Base-by-base conservation (phyloP, 2,329 filamentous ascomycete species). In the Sclerotinia spermophila region DNA sequence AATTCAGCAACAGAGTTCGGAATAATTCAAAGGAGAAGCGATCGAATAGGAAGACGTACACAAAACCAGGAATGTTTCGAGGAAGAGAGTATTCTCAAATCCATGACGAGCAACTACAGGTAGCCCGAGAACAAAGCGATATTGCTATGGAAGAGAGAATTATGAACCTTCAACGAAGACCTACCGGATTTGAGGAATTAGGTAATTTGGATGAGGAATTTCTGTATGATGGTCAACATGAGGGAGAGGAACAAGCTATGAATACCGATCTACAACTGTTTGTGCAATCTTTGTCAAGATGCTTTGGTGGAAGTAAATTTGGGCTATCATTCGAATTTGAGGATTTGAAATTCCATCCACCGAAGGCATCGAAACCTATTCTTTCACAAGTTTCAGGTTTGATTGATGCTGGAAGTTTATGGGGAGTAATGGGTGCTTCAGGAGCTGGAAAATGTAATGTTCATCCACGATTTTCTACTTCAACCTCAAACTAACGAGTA, bases 401-500 rank as follows among this genome's bases (percentile, higher is more conserved):
- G 6, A 87, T 88, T 74, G 80, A 85, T 30, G 81, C 82, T 17
- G 86, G 86, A 0, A 83, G 83, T 7, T 81, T 88, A n/a, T 85
- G 84, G 48, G 86, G 85, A 15, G 82, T 88, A n/a, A 87, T 88
- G 85, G 86, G 86, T 10, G 85, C 85, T 8, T 86, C 84, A 2
- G 86, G 86, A n/a, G 86, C 86, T 1, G 86, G 86, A 42, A 88
- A 88, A 77, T 85, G 77, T 78, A 68, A 71, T 75, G 70, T 66
- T 33, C 53, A 27, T 51, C 35, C 19, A 15, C 27, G 3, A 8
- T 53, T n/a, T 55, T 66, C 7, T 45, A 27, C n/a, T 8, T 30
- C 44, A 15, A 17, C 6, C 11, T 19, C 5, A 40, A 53, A 15
- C 72, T 76, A 71, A 77, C 38, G 24, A 6, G 40, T 13, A 44